These are phyloP conservation scores for Delphinella strobiligena DNA, from an alignment of 2,329 filamentous ascomycete species.

Conservation along the genomic window DNA sequence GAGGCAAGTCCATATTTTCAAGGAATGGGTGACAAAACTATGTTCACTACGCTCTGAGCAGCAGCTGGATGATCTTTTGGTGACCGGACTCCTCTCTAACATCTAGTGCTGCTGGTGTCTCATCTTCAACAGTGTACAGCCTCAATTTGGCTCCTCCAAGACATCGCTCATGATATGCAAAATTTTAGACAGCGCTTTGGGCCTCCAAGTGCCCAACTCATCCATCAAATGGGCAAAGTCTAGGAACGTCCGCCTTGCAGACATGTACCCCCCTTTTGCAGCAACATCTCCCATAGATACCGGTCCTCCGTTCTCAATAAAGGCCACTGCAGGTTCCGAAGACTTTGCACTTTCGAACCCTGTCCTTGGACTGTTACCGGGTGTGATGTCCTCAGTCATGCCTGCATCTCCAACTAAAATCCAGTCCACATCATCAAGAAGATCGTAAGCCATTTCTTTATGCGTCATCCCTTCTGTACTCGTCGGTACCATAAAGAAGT, in stretches of 20 bases:
- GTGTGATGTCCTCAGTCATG: slow-evolving; percentile 22
- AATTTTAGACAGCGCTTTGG: slow-evolving; percentile 38
- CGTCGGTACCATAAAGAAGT: slow-evolving; percentile 37
- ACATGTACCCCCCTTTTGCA: slow-evolving; percentile 38
- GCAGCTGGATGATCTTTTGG: no score
- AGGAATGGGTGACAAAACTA: no score
- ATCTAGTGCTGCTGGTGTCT: no score
- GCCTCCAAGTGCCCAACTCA: slow-evolving; percentile 40
- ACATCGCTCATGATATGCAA: slow-evolving; percentile 44
- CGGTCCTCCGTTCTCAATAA: slow-evolving; percentile 37
- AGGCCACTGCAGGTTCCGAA: slow-evolving; percentile 19
- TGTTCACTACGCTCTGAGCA: no score
- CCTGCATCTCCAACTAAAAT: slow-evolving; percentile 33
- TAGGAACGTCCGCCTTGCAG: slow-evolving; percentile 38
- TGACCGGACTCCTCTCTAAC: no score
- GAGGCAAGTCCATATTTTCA: no score
- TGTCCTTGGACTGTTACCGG: slow-evolving; percentile 5
- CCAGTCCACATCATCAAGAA: slow-evolving; percentile 41
- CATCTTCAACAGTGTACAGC: no score
- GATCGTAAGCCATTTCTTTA: slow-evolving; percentile 33
- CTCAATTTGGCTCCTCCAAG: slow-evolving; percentile 22
- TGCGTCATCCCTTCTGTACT: no score
- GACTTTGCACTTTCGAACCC: slow-evolving; percentile 7
- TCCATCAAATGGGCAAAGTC: slow-evolving; percentile 42
- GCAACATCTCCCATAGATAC: slow-evolving; percentile 37